phyloP scores from a whole-genome alignment of 75 land plant species.

The Pinus albicaulis region DNA sequence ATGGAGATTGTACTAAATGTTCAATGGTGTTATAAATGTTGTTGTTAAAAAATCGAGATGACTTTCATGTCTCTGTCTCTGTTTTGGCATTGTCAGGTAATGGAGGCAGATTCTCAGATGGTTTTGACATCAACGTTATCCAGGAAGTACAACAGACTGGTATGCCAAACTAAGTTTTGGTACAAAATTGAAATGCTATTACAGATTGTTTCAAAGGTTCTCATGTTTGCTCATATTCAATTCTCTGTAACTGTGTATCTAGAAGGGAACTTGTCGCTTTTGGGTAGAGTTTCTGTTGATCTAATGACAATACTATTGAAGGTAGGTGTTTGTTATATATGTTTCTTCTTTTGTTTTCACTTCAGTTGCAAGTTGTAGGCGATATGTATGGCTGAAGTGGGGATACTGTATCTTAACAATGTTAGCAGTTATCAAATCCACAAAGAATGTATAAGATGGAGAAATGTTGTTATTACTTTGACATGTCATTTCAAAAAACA shows the following conservation, averaged over 20 bases:
- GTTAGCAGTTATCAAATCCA: not conserved
- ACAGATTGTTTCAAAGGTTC: not conserved
- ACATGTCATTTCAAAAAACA: too few relatives aligned
- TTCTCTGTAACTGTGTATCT: not conserved
- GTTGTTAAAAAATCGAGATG: too few relatives aligned
- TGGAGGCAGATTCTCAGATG: conserved; percentile 90
- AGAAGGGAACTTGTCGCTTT: conserved; percentile 62
- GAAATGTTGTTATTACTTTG: too few relatives aligned
- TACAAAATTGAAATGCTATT: not conserved
- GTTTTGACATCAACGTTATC: conserved; percentile 85
- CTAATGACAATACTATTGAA: conserved; percentile 79
- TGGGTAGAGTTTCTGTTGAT: conserved; percentile 78
- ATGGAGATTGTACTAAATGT: too few relatives aligned
- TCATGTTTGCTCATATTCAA: not conserved
- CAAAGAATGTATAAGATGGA: not conserved
- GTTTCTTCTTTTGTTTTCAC: not conserved
- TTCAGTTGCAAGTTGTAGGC: not conserved
- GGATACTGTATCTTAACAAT: not conserved
- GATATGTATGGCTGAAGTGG: not conserved
- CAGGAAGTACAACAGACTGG: conserved; percentile 66
- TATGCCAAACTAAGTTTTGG: conserved; percentile 9
- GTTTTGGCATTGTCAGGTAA: conserved; percentile 43
- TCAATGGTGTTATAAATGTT: too few relatives aligned
- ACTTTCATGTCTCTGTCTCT: too few relatives aligned
- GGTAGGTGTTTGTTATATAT: conserved; percentile 31